Evolutionary conservation across 345 rosid genomes (phyloP).

Genomic region (Lepidium didymum): DNA sequence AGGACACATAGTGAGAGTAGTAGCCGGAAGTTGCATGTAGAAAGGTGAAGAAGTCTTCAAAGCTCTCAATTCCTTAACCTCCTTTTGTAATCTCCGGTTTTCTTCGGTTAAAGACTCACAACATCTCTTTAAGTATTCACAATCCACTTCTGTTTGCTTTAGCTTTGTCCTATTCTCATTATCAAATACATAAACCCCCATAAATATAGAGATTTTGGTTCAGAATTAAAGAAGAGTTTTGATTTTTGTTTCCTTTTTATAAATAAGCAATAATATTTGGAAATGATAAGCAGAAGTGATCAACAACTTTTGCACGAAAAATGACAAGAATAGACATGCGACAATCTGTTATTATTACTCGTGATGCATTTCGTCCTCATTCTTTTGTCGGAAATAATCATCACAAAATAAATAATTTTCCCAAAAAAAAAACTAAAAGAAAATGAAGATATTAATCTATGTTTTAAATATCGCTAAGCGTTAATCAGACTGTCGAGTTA

Average conservation of each 20-base stretch:
- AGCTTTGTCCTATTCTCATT: conserved; percentile 62
- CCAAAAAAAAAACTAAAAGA: not conserved
- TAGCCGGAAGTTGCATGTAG: conserved; percentile 95
- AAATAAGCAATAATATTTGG: conserved; percentile 6
- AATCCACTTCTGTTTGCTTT: conserved; percentile 93
- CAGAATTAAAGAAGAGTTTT: not conserved
- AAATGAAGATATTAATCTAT: not conserved
- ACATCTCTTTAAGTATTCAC: conserved; percentile 84
- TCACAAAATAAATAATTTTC: not conserved
- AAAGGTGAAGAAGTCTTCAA: conserved; percentile 76
- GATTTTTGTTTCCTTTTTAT: conserved; percentile 3
- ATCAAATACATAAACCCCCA: not conserved
- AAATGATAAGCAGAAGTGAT: conserved; percentile 30
- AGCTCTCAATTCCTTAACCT: conserved; percentile 74
- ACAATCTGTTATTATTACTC: conserved; percentile 30
- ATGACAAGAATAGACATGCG: conserved; percentile 29
- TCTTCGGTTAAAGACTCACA: conserved; percentile 88
- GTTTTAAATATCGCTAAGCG: too few species aligned
- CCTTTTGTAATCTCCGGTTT: conserved; percentile 84
- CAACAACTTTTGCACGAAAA: conserved; percentile 15
- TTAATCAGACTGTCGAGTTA: too few species aligned
- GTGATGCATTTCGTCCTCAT: conserved; percentile 30
- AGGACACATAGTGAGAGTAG: conserved; percentile 99
- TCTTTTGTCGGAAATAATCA: conserved; percentile 21
- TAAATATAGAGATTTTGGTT: not conserved